Evolutionary conservation across 2,329 filamentous ascomycete species (phyloP).

Genomic region (Xenoacremonium recifei): DNA sequence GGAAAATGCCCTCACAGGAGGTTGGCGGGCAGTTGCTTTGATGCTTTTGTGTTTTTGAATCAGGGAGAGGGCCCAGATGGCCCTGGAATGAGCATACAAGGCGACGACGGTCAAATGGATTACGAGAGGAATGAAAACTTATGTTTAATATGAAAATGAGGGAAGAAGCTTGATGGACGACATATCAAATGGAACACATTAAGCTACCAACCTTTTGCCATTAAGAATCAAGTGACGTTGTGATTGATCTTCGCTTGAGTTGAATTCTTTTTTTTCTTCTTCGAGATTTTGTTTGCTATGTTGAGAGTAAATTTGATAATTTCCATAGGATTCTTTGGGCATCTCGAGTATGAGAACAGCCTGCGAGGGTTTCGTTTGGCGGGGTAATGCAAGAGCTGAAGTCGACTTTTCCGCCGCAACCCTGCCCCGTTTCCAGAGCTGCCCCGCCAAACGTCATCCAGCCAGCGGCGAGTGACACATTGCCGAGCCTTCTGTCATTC

Average conservation of each 20-base stretch:
- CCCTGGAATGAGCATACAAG: conserved; percentile 19
- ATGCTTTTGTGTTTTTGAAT: conserved; percentile 26
- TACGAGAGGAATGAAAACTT: conserved; percentile 18
- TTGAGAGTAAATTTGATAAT: too few relatives aligned
- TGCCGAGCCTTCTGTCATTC: too few relatives aligned
- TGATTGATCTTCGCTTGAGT: too few relatives aligned
- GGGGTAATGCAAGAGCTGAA: neutral
- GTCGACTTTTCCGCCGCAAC: neutral
- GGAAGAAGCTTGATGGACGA: conserved; percentile 15
- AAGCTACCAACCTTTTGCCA: too few relatives aligned
- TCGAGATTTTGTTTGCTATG: too few relatives aligned
- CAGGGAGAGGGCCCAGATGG: conserved; percentile 14
- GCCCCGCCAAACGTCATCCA: conserved; percentile 24
- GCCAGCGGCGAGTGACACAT: conserved; percentile 20
- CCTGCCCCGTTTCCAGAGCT: conserved; percentile 2
- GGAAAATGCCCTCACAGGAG: conserved; percentile 17
- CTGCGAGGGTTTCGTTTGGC: neutral
- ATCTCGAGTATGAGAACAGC: too few relatives aligned
- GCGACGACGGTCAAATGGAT: conserved; percentile 18
- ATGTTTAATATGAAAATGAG: conserved; percentile 15
- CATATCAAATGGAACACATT: too few relatives aligned
- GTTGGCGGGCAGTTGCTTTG: conserved; percentile 14
- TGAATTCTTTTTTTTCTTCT: too few relatives aligned
- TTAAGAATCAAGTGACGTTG: too few relatives aligned
- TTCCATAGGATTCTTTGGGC: too few relatives aligned